Conservation (phyloP, 352 stramenopile genomes). For the Phytopythium boreale region DNA sequence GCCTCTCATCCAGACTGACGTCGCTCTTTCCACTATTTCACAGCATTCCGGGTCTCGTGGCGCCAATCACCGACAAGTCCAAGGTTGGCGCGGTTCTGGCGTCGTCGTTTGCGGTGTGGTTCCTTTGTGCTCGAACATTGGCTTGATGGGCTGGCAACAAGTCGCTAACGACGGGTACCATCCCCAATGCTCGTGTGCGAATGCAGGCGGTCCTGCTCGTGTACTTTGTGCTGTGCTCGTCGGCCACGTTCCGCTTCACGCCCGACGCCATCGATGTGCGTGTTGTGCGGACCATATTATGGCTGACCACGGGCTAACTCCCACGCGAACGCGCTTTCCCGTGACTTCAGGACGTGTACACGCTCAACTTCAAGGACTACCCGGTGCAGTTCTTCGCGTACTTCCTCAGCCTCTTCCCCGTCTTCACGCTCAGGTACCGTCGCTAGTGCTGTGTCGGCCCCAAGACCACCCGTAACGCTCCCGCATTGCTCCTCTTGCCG, state of each 20-base stretch:
- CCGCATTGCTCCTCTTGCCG: neutral
- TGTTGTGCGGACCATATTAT: neutral
- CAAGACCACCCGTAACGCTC: neutral
- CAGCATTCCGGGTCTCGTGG: constrained; percentile 80
- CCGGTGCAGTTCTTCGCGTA: constrained; percentile 75
- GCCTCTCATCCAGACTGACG: neutral
- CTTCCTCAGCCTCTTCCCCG: constrained; percentile 85
- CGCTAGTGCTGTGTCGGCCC: neutral
- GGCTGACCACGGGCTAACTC: neutral
- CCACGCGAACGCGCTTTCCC: neutral
- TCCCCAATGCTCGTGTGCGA: constrained; percentile 1
- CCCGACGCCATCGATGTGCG: constrained; percentile 75
- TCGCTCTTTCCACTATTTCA: constrained; percentile 2
- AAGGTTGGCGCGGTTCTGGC: constrained; percentile 64
- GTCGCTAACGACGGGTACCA: neutral
- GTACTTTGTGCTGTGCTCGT: constrained; percentile 76
- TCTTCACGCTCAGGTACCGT: constrained; percentile 75
- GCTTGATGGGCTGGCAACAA: neutral
- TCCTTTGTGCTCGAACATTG: too few relatives aligned
- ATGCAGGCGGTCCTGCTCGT: constrained; percentile 68
- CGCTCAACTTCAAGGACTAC: constrained; percentile 87
- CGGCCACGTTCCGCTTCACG: constrained; percentile 77
- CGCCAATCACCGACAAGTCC: constrained; percentile 79
- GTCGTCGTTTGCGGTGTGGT: constrained; percentile 63
- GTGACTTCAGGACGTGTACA: constrained; percentile 75